Evolutionary conservation across 345 rosid species (phyloP), one percentile per base, ranked within the genome.

Genomic region (Limnanthes douglasii): DNA sequence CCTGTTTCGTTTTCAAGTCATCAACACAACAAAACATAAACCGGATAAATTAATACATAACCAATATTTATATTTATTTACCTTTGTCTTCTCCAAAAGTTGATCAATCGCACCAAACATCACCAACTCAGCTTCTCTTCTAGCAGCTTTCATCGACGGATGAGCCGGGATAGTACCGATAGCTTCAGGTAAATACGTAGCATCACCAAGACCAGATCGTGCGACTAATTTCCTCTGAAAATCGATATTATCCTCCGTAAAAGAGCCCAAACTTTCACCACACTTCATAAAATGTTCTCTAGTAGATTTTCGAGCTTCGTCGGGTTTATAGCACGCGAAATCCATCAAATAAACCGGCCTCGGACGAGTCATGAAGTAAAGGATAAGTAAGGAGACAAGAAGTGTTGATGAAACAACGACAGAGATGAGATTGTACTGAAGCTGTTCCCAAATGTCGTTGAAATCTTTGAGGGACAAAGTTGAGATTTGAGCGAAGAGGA

Each of bases 141-240:
- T 46, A 0, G 73, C 70, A 39, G 59, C 73, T 9, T 51, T 38
- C 68, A 63, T 60, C 14, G 62, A 59, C 6, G 67, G 68, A 34
- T 62, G 59, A 5, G 65, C 68, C 20, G 78, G 78, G 13, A 57
- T 56, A 26, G 45, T 50, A 18, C 53, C 40, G 18, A 66, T 37
- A 0, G 57, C 65, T 46, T 63, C 48, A 0, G 78, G 78, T 2
- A 70, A 63, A 36, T 70, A 66, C 33, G 73, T 62, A 9, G 57
- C 56, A 37, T 66, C 68, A 34, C 78, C 78, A 18, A 70, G 53
- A n/a, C 70, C 78, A 0, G 78, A 51, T 37, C 78, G 60, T 41
- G 66, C 68, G 6, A 70, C 43, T 33, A 70, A 62, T 46, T 54
- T 70, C 42, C 56, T 25, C 36, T 65, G 72, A 31, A 65, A 65